These are phyloP conservation scores for Tetrahymena malaccensis DNA, from an alignment of 73 alveolate species.

Conservation along the genomic window DNA sequence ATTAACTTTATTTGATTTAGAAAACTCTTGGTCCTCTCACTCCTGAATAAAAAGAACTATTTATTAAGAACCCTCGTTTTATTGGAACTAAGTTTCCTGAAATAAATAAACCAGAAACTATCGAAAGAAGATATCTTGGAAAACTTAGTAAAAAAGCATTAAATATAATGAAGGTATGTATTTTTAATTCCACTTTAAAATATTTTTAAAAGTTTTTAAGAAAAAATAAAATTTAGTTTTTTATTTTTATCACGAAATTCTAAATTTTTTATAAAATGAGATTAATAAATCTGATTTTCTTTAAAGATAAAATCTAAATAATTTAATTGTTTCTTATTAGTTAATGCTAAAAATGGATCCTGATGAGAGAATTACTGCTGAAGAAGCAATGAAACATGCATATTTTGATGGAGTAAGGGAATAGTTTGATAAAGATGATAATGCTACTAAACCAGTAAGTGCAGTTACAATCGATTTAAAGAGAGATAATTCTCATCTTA, in stretches of 20 bases:
- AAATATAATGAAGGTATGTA: neutral
- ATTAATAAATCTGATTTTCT: too few species aligned
- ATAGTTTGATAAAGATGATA: neutral
- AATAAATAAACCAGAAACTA: slow-evolving; percentile 81
- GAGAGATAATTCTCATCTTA: neutral
- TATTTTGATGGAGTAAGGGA: slow-evolving; percentile 76
- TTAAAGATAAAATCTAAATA: too few species aligned
- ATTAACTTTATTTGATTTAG: slow-evolving; percentile 74
- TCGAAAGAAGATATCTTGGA: slow-evolving; percentile 84
- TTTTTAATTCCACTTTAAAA: neutral
- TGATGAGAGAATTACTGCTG: slow-evolving; percentile 71
- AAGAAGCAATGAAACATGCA: slow-evolving; percentile 79
- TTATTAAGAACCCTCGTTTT: slow-evolving; percentile 79
- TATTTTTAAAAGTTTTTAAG: neutral
- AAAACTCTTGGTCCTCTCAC: slow-evolving; percentile 81
- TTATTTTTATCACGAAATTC: too few species aligned
- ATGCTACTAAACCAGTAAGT: neutral
- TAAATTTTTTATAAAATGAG: too few species aligned
- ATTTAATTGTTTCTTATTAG: slow-evolving; percentile 48
- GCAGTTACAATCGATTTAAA: neutral
- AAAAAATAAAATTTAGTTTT: too few species aligned
- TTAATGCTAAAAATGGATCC: slow-evolving; percentile 82
- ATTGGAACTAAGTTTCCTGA: slow-evolving; percentile 86
- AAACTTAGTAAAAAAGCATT: slow-evolving; percentile 22
- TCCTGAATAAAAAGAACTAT: slow-evolving; percentile 60